Conservation (phyloP, 192 early-diverging fungal species). For the Backusella westeae region DNA sequence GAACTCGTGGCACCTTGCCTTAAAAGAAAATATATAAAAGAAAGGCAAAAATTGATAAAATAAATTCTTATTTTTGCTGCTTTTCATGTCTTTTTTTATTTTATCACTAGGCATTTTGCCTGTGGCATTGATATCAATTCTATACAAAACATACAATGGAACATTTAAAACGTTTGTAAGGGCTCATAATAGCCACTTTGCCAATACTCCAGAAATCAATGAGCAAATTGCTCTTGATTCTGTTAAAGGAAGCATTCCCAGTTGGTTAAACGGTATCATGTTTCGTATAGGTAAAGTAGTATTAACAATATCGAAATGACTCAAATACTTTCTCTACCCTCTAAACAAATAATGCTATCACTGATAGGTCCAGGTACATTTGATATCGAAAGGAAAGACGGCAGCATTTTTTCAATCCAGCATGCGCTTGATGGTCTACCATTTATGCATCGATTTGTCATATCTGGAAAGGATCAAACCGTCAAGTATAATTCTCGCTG, state of each 20-base stretch:
- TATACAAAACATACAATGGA: background rate
- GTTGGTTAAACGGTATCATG: constrained; percentile 48
- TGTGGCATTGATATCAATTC: background rate
- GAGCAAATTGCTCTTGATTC: constrained; percentile 24
- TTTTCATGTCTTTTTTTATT: background rate
- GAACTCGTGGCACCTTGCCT: no score
- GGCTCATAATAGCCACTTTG: background rate
- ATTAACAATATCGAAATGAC: background rate
- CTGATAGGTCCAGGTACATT: constrained; percentile 29
- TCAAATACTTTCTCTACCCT: background rate
- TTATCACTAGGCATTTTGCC: background rate
- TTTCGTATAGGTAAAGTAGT: constrained; percentile 40
- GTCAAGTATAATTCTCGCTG: constrained; percentile 27
- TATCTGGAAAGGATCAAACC: background rate
- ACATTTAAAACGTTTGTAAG: background rate
- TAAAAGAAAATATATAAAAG: no score
- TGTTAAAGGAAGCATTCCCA: constrained; percentile 44
- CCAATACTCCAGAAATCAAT: constrained; percentile 38
- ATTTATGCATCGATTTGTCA: constrained; percentile 29
- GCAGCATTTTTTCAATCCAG: constrained; percentile 15
- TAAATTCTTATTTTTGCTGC: background rate
- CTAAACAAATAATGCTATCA: background rate
- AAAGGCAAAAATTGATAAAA: no score
- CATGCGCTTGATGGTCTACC: constrained; percentile 38
- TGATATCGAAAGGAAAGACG: constrained; percentile 20